A percentile compares a stretch with the other conserved stretches of the same genome.
Evolutionary conservation across 805 yeast species (phyloP).

Genomic region (Metschnikowia arizonensis): DNA sequence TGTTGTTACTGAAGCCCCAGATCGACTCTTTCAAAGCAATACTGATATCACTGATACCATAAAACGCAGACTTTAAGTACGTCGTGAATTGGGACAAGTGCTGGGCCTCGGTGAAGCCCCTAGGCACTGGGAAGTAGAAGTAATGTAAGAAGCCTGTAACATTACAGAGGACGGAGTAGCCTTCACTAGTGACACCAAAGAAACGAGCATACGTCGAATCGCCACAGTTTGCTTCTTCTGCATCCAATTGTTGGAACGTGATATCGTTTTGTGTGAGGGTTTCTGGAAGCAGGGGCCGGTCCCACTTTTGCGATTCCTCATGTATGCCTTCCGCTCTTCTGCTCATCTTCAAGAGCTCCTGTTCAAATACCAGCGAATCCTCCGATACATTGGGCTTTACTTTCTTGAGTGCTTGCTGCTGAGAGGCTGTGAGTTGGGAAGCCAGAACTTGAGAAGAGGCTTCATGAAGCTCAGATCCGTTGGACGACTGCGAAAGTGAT

Average conservation of each 20-base stretch:
- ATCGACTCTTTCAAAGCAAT: slow-evolving; percentile 73
- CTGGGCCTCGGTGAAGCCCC: slow-evolving; percentile 60
- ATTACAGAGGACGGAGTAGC: slow-evolving; percentile 84
- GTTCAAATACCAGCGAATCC: slow-evolving; percentile 32
- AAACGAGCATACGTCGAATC: slow-evolving; percentile 68
- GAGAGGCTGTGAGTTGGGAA: slow-evolving; percentile 26
- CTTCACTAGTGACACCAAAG: slow-evolving; percentile 88
- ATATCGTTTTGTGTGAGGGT: slow-evolving; percentile 49
- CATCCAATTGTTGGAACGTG: slow-evolving; percentile 88
- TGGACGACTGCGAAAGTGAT: neutral
- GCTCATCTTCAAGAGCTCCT: slow-evolving; percentile 18
- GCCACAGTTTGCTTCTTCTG: slow-evolving; percentile 70
- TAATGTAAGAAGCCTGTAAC: slow-evolving; percentile 88
- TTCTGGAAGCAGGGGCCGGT: slow-evolving; percentile 54
- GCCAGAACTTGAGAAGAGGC: slow-evolving; percentile 13
- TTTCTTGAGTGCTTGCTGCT: slow-evolving; percentile 33
- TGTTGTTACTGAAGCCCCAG: slow-evolving; percentile 88
- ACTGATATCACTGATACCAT: slow-evolving; percentile 63
- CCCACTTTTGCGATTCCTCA: slow-evolving; percentile 41
- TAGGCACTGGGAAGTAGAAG: slow-evolving; percentile 87
- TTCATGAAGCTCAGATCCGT: neutral
- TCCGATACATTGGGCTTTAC: slow-evolving; percentile 31
- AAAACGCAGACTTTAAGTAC: slow-evolving; percentile 45
- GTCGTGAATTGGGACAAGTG: slow-evolving; percentile 43
- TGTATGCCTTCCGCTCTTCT: slow-evolving; percentile 19